These are phyloP conservation scores for Torulaspora delbrueckii DNA, from an alignment of 805 yeast genomes.

Conservation along the genomic window DNA sequence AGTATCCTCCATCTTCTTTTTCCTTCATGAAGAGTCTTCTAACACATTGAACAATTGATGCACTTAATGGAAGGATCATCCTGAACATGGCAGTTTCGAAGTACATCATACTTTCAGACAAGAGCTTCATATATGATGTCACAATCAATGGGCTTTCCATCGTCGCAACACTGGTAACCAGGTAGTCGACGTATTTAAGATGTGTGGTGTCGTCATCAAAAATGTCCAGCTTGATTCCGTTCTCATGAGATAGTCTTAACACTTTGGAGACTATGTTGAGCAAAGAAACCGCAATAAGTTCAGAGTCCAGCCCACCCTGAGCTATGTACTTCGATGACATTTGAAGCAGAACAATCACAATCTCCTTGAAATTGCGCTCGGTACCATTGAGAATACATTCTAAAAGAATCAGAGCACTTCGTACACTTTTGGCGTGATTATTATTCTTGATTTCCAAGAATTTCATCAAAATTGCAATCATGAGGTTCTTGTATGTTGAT, in stretches of 20 bases:
- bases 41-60: conserved; percentile 38
- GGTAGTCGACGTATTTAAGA: conserved; percentile 39
- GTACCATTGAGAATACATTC: conserved; percentile 51
- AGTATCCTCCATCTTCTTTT: conserved; percentile 38
- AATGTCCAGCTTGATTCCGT: conserved; percentile 31
- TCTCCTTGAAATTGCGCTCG: conserved; percentile 48
- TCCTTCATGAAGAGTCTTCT: conserved; percentile 18
- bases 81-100: conserved; percentile 50
- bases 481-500: conserved; percentile 58
- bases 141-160: conserved; percentile 39
- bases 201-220: conserved; percentile 32
- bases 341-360: conserved; percentile 41
- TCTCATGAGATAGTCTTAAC: conserved; percentile 29
- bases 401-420: conserved; percentile 42
- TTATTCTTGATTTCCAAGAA: conserved; percentile 39
- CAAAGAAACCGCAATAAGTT: conserved; percentile 32
- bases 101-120: conserved; percentile 48
- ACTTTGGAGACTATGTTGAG: conserved; percentile 33
- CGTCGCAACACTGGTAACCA: conserved; percentile 46
- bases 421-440: conserved; percentile 38
- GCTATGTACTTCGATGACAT: conserved; percentile 32
- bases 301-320: conserved; percentile 23
- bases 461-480: conserved; percentile 43
- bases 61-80: conserved; percentile 50
- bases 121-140: conserved; percentile 38